Conservation (phyloP, 108 stramenopile species). For the Cylindrotheca closterium region DNA sequence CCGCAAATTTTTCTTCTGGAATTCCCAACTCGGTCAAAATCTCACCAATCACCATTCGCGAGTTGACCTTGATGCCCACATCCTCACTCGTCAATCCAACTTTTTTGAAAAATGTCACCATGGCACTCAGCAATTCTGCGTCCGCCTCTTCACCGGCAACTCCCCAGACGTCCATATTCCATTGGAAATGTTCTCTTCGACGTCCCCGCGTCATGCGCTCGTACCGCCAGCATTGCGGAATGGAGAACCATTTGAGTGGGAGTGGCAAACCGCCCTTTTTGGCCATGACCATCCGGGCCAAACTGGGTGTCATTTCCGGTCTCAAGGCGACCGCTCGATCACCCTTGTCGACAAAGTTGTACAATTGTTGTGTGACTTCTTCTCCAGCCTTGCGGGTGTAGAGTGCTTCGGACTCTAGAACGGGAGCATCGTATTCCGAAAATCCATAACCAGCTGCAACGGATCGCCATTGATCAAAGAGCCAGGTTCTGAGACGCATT, state of each 20-base stretch:
- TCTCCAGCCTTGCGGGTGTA: slow-evolving; percentile 98
- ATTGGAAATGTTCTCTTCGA: slow-evolving; percentile 97
- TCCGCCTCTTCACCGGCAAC: slow-evolving; percentile 91
- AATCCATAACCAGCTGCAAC: slow-evolving; percentile 86
- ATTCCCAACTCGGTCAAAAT: slow-evolving; percentile 89
- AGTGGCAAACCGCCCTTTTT: slow-evolving; percentile 85
- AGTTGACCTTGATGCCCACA: slow-evolving; percentile 97
- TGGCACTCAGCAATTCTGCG: slow-evolving; percentile 91
- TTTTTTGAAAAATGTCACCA: slow-evolving; percentile 85
- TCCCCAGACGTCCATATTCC: slow-evolving; percentile 96
- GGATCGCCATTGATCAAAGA: slow-evolving; percentile 90
- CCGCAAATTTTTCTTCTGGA: slow-evolving; percentile 90
- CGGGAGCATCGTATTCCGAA: slow-evolving; percentile 97
- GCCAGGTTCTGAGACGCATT: slow-evolving; percentile 90
- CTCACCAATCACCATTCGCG: slow-evolving; percentile 87
- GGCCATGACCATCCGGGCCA: slow-evolving; percentile 98
- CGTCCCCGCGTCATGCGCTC: slow-evolving; percentile 98
- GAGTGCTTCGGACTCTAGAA: slow-evolving; percentile 88
- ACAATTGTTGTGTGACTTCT: slow-evolving; percentile 97
- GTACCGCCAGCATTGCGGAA: slow-evolving; percentile 97
- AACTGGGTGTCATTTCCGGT: slow-evolving; percentile 97
- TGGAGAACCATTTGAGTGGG: slow-evolving; percentile 95
- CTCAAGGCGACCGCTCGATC: slow-evolving; percentile 84
- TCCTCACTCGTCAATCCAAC: slow-evolving; percentile 89
- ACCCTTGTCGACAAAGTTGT: slow-evolving; percentile 97